These are phyloP conservation scores for Ascosphaera aggregata DNA, from an alignment of 2,329 filamentous ascomycete genomes.

Conservation along the genomic window DNA sequence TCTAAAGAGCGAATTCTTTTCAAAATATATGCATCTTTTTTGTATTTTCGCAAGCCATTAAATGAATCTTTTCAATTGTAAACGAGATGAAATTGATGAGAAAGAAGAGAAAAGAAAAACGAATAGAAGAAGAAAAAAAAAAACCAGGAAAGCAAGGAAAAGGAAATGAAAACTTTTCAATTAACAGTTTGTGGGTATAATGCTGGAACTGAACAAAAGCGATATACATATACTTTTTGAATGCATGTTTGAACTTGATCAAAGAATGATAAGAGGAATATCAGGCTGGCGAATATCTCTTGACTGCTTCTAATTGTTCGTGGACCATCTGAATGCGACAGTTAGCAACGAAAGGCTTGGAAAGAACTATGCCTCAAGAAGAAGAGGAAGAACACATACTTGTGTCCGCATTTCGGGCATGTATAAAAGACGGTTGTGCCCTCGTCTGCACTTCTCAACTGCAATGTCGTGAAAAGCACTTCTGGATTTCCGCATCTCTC, in stretches of 20 bases:
- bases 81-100: too few species aligned
- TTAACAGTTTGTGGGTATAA: constrained; percentile 5
- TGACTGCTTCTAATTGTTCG: constrained; percentile 12
- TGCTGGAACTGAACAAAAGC: neutral
- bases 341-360: neutral
- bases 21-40: constrained; percentile 17
- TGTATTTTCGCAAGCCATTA: too few species aligned
- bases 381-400: constrained; percentile 30
- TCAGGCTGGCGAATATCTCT: neutral
- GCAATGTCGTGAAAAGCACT: constrained; percentile 65
- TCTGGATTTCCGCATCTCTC: constrained; percentile 59
- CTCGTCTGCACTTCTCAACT: constrained; percentile 83
- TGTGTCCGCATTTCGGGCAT: constrained; percentile 58
- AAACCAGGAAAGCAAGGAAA: neutral
- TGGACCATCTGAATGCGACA: constrained; percentile 9
- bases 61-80: too few species aligned
- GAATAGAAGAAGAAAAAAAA: constrained; percentile 7
- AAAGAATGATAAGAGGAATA: neutral
- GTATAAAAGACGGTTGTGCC: constrained; percentile 79
- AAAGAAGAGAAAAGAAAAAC: too few species aligned
- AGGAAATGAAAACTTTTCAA: constrained; percentile 8
- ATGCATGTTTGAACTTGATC: neutral
- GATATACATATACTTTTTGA: neutral
- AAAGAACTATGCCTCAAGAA: too few species aligned
- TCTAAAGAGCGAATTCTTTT: neutral